These are phyloP conservation scores for Ogataea henricii DNA, from an alignment of 805 yeast species.

Conservation along the genomic window DNA sequence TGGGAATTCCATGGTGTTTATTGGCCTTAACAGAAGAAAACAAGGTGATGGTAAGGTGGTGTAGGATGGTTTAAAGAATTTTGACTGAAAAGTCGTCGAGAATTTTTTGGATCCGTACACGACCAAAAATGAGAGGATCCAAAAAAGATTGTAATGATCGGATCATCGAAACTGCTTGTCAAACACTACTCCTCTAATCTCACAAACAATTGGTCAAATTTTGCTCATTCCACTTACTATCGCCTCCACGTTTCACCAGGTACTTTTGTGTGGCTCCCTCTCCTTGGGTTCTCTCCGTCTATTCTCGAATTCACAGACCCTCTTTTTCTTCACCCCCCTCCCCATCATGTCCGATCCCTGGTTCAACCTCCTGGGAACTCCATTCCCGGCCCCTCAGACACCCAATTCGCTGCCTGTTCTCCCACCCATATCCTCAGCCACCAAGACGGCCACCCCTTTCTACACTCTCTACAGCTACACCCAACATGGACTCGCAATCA, in stretches of 20 bases:
- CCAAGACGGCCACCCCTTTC: not conserved
- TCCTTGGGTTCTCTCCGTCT: no score
- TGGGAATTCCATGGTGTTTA: slow-evolving; percentile 45
- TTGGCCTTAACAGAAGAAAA: not conserved
- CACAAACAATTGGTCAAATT: no score
- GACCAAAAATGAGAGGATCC: not conserved
- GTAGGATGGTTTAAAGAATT: not conserved
- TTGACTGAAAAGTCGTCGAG: slow-evolving; percentile 1
- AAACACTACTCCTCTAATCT: no score
- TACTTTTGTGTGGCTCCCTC: no score
- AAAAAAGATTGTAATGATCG: no score
- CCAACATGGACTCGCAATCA: slow-evolving; percentile 27
- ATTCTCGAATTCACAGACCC: no score
- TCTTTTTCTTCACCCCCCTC: not conserved
- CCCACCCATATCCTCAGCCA: not conserved
- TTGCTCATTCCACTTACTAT: no score
- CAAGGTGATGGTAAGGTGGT: not conserved
- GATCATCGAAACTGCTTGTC: no score
- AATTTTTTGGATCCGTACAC: not conserved
- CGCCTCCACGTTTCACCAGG: no score
- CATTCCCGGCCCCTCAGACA: not conserved
- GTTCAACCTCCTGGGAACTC: slow-evolving; percentile 4
- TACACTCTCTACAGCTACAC: slow-evolving; percentile 24
- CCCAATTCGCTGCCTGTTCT: not conserved
- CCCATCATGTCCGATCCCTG: slow-evolving; percentile 9